These are phyloP conservation scores for Suaeda aralocaspica DNA, from an alignment of 148 eudicot species.

Conservation along the genomic window DNA sequence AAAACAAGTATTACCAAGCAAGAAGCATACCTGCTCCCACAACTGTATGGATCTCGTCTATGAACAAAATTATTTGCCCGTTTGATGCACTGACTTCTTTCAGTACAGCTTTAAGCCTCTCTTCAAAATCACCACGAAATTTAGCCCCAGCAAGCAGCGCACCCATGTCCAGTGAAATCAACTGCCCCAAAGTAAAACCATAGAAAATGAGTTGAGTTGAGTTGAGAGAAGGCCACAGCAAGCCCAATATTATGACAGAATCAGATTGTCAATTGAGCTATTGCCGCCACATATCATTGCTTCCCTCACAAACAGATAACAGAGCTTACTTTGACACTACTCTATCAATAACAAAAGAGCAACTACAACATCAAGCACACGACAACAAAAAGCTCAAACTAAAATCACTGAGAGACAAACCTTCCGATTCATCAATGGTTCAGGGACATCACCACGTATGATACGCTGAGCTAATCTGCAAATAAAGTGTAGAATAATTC, in stretches of 20 bases:
- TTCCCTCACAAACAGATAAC: not conserved
- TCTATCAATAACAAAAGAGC: not conserved
- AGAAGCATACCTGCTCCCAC: constrained; percentile 86
- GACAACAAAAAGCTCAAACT: not conserved
- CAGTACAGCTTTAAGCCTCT: constrained; percentile 91
- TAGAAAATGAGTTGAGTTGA: constrained; percentile 5
- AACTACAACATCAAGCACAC: not conserved
- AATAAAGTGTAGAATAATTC: not conserved
- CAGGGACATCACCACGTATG: constrained; percentile 98
- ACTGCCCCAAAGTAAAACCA: constrained; percentile 32
- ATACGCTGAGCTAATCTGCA: constrained; percentile 97
- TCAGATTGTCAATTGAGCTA: not conserved
- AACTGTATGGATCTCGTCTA: constrained; percentile 96
- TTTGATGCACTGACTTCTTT: constrained; percentile 95
- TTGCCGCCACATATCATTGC: not conserved
- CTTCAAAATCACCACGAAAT: constrained; percentile 95
- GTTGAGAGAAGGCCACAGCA: not conserved
- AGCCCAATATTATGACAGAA: not conserved
- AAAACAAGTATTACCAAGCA: constrained; percentile 8
- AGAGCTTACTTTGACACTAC: not conserved
- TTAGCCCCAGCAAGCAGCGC: constrained; percentile 97
- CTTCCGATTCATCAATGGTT: constrained; percentile 83
- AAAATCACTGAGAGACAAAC: constrained; percentile 33
- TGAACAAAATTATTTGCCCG: constrained; percentile 88
- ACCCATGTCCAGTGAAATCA: constrained; percentile 98